These are phyloP conservation scores for Sclerotinia trifoliorum DNA, from an alignment of 2,329 filamentous ascomycete genomes.

Conservation along the genomic window DNA sequence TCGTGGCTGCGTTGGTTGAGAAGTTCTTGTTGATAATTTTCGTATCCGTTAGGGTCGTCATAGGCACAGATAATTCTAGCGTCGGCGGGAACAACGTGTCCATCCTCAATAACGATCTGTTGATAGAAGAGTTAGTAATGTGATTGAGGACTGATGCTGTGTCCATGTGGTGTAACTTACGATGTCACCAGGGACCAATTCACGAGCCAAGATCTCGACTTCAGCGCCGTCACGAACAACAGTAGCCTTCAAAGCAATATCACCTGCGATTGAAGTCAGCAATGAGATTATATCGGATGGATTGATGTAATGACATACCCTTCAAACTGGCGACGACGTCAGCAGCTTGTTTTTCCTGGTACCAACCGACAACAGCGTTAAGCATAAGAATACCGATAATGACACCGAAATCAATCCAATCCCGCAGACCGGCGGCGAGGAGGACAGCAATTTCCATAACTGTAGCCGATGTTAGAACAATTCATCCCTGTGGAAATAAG, in stretches of 20 bases:
- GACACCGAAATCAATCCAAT: slow-evolving; percentile 77
- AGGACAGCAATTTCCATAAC: slow-evolving; percentile 77
- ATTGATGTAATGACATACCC: slow-evolving; percentile 29
- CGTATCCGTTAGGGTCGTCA: slow-evolving; percentile 64
- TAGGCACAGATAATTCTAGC: slow-evolving; percentile 72
- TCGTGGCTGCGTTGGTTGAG: slow-evolving; percentile 59
- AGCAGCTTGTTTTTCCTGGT: slow-evolving; percentile 77
- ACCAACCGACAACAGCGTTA: slow-evolving; percentile 76
- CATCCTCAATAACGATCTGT: slow-evolving; percentile 69
- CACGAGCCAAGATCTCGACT: slow-evolving; percentile 68
- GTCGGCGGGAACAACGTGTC: slow-evolving; percentile 68
- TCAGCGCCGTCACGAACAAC: slow-evolving; percentile 67
- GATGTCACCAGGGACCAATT: slow-evolving; percentile 74
- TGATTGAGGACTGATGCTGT: background rate
- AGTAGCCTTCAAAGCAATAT: slow-evolving; percentile 72
- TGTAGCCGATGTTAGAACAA: slow-evolving; percentile 38
- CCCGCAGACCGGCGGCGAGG: slow-evolving; percentile 69
- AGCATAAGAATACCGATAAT: slow-evolving; percentile 73
- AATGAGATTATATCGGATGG: background rate
- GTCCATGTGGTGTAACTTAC: slow-evolving; percentile 46
- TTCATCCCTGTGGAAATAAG: background rate
- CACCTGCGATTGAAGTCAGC: slow-evolving; percentile 46
- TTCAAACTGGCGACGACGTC: slow-evolving; percentile 73
- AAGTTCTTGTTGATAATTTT: slow-evolving; percentile 64
- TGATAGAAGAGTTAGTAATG: background rate